These are phyloP conservation scores for Sarocladiaceae sp. DNA, from an alignment of 2,329 filamentous ascomycete species.

Conservation along the genomic window DNA sequence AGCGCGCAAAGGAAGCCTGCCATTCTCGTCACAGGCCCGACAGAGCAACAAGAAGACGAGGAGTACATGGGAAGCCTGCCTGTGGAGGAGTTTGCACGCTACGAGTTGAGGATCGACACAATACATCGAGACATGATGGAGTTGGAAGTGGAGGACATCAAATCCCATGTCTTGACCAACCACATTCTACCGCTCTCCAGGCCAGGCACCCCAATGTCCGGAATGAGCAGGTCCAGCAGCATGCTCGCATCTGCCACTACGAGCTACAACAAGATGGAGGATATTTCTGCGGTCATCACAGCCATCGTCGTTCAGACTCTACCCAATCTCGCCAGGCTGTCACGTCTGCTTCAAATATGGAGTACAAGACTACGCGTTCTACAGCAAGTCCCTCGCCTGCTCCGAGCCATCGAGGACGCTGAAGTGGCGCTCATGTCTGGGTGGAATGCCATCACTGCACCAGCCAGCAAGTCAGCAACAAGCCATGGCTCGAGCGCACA, in stretches of 20 bases:
- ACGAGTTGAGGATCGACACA: conserved; percentile 67
- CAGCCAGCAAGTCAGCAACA: conserved; percentile 13
- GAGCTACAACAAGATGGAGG: conserved; percentile 70
- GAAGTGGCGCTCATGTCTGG: conserved; percentile 59
- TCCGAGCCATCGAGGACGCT: conserved; percentile 59
- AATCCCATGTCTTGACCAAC: conserved; percentile 76
- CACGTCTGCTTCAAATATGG: conserved; percentile 71
- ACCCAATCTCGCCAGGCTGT: conserved; percentile 70
- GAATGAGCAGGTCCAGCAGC: conserved; percentile 15
- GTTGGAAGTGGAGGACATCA: conserved; percentile 78
- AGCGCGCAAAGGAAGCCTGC: conserved; percentile 34
- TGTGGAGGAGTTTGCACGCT: conserved; percentile 54
- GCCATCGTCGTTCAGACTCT: conserved; percentile 86
- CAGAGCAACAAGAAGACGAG: conserved; percentile 18
- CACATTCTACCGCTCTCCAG: conserved; percentile 56
- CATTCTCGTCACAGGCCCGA: conserved; percentile 11
- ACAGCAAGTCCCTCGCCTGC: conserved; percentile 62
- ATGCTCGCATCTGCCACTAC: conserved; percentile 40
- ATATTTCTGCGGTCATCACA: conserved; percentile 84
- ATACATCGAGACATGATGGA: conserved; percentile 65
- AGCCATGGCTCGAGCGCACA: not conserved
- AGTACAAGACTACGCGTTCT: conserved; percentile 68
- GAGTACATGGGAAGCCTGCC: conserved; percentile 66
- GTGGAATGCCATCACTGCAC: conserved; percentile 53
- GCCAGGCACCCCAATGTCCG: conserved; percentile 28